phyloP scores from a whole-genome alignment of 441 rosid species.

The Gossypium davidsonii region DNA sequence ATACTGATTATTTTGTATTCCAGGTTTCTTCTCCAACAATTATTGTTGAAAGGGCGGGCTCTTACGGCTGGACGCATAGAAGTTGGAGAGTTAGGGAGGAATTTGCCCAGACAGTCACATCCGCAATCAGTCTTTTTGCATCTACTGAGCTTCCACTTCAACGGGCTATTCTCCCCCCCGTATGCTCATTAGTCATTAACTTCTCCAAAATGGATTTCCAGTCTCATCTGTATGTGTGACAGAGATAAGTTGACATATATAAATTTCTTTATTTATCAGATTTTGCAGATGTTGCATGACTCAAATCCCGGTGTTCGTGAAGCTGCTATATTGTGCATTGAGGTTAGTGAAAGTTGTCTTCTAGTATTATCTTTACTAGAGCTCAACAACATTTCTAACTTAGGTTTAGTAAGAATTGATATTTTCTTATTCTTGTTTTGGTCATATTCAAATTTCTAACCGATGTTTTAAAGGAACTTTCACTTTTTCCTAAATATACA shows the following conservation, averaged over 20 bases:
- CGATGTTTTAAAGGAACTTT: slow-evolving; percentile 23
- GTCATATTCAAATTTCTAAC: neutral
- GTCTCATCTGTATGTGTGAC: neutral
- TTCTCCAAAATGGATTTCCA: neutral
- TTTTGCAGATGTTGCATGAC: slow-evolving; percentile 87
- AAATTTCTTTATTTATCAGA: slow-evolving; percentile 35
- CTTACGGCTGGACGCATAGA: slow-evolving; percentile 88
- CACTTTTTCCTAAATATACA: slow-evolving; percentile 16
- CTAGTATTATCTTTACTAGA: neutral
- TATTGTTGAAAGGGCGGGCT: slow-evolving; percentile 95
- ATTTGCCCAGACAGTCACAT: slow-evolving; percentile 93
- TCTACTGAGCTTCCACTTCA: slow-evolving; percentile 97
- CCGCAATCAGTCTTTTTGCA: slow-evolving; percentile 84
- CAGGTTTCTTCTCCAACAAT: slow-evolving; percentile 98
- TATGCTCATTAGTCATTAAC: slow-evolving; percentile 24
- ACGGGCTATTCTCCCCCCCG: slow-evolving; percentile 92
- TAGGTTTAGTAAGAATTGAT: neutral
- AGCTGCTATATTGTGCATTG: slow-evolving; percentile 88
- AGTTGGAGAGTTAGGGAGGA: slow-evolving; percentile 96
- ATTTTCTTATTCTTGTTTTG: slow-evolving; percentile 4
- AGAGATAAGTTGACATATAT: neutral
- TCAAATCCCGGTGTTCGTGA: slow-evolving; percentile 83
- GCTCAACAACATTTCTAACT: neutral
- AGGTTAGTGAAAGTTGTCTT: slow-evolving; percentile 42
- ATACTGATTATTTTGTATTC: slow-evolving; percentile 6